Conservation (phyloP, 352 stramenopile species). For the Globisporangium spiculum region DNA sequence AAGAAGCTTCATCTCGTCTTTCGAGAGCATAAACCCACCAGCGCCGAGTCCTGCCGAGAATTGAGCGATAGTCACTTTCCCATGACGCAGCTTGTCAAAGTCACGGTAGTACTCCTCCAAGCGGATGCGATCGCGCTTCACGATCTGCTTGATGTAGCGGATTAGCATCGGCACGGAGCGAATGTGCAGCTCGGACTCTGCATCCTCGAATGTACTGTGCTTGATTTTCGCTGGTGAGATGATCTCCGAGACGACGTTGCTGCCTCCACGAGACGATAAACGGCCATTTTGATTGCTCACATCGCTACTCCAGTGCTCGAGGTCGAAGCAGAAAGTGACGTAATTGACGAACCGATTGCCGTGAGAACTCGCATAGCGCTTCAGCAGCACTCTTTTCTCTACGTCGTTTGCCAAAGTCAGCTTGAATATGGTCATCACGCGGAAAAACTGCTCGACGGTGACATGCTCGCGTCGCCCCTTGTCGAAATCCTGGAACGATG, state of each 20-base stretch:
- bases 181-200: slow-evolving; percentile 24
- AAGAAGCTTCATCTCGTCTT: slow-evolving; percentile 55
- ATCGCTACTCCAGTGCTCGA: slow-evolving; percentile 48
- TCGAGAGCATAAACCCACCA: slow-evolving; percentile 49
- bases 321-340: slow-evolving; percentile 78
- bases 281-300: slow-evolving; percentile 32
- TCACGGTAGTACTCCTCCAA: slow-evolving; percentile 84
- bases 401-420: slow-evolving; percentile 45
- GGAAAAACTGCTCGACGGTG: slow-evolving; percentile 79
- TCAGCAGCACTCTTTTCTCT: slow-evolving; percentile 58
- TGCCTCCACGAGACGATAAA: slow-evolving; percentile 37
- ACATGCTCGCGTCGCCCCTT: slow-evolving; percentile 71
- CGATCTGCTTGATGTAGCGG: slow-evolving; percentile 75
- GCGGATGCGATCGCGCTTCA: slow-evolving; percentile 79
- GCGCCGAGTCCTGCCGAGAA: slow-evolving; percentile 62
- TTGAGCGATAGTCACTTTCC: slow-evolving; percentile 67
- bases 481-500: slow-evolving; percentile 83
- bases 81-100: slow-evolving; percentile 79
- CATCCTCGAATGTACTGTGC: slow-evolving; percentile 35
- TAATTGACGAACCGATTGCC: slow-evolving; percentile 83
- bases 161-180: slow-evolving; percentile 69
- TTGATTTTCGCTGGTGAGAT: slow-evolving; percentile 48
- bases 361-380: slow-evolving; percentile 66
- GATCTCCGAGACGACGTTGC: slow-evolving; percentile 50
- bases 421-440: slow-evolving; percentile 79